These are phyloP conservation scores for Bonia amplexicaulis DNA, from an alignment of 176 grass and related monocot species.

Conservation along the genomic window DNA sequence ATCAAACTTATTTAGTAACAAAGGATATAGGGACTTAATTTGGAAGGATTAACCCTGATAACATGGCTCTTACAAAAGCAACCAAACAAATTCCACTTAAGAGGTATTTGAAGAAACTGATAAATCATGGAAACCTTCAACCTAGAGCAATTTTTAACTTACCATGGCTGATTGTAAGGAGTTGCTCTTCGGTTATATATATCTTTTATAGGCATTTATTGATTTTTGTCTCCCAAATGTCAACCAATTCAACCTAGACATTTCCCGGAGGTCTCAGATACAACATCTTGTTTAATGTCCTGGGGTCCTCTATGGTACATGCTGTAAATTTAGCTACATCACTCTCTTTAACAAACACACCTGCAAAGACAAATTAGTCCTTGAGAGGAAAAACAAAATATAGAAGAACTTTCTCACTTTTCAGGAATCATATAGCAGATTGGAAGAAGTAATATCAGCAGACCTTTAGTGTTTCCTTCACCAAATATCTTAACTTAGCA, in stretches of 20 bases:
- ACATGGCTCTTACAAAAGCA: constrained; percentile 8
- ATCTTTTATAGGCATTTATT: constrained; percentile 49
- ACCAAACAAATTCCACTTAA: background rate
- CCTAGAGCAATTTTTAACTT: constrained; percentile 19
- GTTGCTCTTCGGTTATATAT: constrained; percentile 60
- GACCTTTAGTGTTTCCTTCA: constrained; percentile 23
- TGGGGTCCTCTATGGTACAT: constrained; percentile 66
- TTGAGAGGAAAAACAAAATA: constrained; percentile 1
- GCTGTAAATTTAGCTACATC: constrained; percentile 79
- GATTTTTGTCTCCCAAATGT: constrained; percentile 72
- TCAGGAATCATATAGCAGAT: background rate
- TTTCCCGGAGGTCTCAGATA: constrained; percentile 79
- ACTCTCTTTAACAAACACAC: constrained; percentile 64
- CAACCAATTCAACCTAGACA: constrained; percentile 60
- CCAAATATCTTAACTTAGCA: constrained; percentile 79
- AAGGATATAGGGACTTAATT: too few species aligned
- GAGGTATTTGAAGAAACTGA: background rate
- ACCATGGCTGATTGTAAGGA: constrained; percentile 65
- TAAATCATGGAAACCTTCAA: background rate
- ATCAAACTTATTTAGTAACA: too few species aligned
- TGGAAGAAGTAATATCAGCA: background rate
- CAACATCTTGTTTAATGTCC: constrained; percentile 72
- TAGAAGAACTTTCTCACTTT: background rate
- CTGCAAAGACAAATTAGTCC: constrained; percentile 36
- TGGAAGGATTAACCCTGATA: background rate